Conservation (phyloP, 179 eudicot species). For the Heliamphora ciliata region DNA sequence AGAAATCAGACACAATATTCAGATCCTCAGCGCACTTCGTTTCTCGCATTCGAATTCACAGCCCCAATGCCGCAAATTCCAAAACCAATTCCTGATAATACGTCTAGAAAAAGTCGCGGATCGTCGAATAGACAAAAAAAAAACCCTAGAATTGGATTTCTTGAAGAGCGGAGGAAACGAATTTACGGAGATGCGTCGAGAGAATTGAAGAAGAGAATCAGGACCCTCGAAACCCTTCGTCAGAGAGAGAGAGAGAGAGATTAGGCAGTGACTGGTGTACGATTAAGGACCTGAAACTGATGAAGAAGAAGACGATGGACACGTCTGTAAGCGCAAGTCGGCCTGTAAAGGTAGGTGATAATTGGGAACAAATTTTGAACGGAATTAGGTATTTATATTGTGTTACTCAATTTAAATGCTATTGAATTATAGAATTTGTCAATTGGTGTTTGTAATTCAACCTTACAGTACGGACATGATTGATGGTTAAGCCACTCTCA, state of each 20-base stretch:
- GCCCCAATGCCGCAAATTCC: neutral
- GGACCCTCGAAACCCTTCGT: constrained; percentile 9
- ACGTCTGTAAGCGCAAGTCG: neutral
- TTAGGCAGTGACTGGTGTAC: neutral
- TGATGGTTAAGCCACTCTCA: too few species aligned
- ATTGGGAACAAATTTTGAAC: too few species aligned
- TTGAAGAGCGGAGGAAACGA: neutral
- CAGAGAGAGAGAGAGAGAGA: constrained; percentile 1
- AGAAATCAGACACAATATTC: constrained; percentile 4
- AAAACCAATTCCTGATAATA: neutral
- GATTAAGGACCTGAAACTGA: neutral
- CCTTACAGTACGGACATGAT: too few species aligned
- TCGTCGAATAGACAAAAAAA: constrained; percentile 12
- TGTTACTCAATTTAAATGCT: too few species aligned
- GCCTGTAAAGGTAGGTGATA: neutral
- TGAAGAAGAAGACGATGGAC: neutral
- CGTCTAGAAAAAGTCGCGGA: constrained; percentile 16
- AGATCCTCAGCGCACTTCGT: constrained; percentile 17
- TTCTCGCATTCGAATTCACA: constrained; percentile 4
- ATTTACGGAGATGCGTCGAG: neutral
- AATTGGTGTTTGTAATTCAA: too few species aligned
- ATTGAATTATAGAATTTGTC: too few species aligned
- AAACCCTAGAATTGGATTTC: constrained; percentile 11
- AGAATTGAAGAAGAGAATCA: constrained; percentile 1
- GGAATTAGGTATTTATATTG: too few species aligned